Evolutionary conservation across 176 grass and related monocot genomes (phyloP).

Genomic region (Lolium multiflorum): DNA sequence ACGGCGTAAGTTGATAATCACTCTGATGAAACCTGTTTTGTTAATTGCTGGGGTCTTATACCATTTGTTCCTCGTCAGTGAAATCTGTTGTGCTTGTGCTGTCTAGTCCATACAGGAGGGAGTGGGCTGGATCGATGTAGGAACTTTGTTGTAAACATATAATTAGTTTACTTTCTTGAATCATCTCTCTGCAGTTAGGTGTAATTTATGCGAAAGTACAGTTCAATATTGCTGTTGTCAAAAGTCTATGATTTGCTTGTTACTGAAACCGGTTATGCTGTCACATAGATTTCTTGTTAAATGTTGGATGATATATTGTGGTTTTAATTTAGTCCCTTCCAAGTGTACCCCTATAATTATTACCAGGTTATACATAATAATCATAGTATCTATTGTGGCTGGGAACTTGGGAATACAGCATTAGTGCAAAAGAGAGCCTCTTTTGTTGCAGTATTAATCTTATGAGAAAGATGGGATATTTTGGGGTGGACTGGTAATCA

Average conservation of each 20-base stretch:
- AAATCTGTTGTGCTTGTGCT: neutral
- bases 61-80: neutral
- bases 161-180: neutral
- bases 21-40: neutral
- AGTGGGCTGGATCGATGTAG: neutral
- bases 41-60: constrained; percentile 11
- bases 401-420: neutral
- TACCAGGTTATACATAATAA: neutral
- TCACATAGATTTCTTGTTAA: too few species aligned
- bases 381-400: neutral
- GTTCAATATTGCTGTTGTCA: neutral
- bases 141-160: neutral
- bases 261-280: too few species aligned
- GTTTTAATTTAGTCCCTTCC: neutral
- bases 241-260: neutral
- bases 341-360: neutral
- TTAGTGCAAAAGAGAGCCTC: neutral
- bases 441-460: neutral
- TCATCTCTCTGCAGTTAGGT: neutral
- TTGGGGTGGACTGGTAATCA: neutral
- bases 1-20: neutral
- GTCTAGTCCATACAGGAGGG: neutral
- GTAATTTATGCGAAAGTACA: neutral
- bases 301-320: neutral
- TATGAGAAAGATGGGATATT: neutral